Conservation (phyloP, 768 basidiomycete species). For the Scleroderma citrinum region DNA sequence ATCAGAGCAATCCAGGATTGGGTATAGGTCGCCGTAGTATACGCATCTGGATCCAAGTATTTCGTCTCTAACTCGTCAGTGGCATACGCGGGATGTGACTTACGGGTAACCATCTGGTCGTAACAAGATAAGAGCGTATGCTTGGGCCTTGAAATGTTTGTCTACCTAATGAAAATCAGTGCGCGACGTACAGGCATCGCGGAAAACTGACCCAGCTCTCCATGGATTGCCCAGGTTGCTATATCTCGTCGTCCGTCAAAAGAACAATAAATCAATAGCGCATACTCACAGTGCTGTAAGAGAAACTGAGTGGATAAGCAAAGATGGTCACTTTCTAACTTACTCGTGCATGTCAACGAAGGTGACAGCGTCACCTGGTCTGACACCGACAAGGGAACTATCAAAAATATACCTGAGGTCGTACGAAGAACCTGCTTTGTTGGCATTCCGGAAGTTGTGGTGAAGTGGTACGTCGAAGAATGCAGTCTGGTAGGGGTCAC, state of each 20-base stretch:
- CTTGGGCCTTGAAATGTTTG: conserved; percentile 69
- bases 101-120: conserved; percentile 69
- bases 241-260: conserved; percentile 1
- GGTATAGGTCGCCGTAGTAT: conserved; percentile 84
- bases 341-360: conserved; percentile 92
- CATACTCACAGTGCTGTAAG: conserved; percentile 51
- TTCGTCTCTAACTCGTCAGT: background rate
- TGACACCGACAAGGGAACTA: conserved; percentile 56
- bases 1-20: conserved; percentile 62
- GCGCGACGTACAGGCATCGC: background rate
- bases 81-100: conserved; percentile 23
- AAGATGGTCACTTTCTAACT: conserved; percentile 19
- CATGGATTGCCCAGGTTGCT: conserved; percentile 68
- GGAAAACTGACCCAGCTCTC: conserved; percentile 69
- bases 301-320: background rate
- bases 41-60: conserved; percentile 50
- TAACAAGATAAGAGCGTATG: conserved; percentile 75
- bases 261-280: background rate
- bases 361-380: conserved; percentile 80
- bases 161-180: conserved; percentile 44
- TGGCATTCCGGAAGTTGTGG: conserved; percentile 74
- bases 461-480: conserved; percentile 94
- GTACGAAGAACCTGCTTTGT: conserved; percentile 56
- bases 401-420: conserved; percentile 75
- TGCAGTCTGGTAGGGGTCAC: conserved; percentile 47